Evolutionary conservation across 139 green algal genomes (phyloP), one percentile per base, ranked within the genome.

Genomic region (Chlorella sp.): DNA sequence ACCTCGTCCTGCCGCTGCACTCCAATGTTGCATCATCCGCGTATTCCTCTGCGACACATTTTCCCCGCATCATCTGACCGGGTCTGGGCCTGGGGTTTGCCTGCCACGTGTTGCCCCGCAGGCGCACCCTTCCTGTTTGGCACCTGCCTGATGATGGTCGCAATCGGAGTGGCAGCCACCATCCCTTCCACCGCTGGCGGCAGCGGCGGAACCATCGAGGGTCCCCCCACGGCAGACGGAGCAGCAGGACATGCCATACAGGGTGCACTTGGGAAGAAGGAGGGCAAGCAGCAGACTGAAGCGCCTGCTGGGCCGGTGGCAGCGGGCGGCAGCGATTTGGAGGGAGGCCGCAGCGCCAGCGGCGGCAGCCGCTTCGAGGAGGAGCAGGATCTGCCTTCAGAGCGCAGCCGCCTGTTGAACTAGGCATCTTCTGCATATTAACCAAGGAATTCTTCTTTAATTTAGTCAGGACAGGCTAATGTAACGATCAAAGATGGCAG

Each of bases 111-210:
- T 57, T 57, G 2, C 39, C 11, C 26, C 28, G 64, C 84, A 88
- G 85, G 85, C 11, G 85, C 85, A 14, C 85, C 85, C 0, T 89
- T 89, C 36, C 42, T 89, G 18, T 87, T 95, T 39, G 93, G 93
- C 2, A 60, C 89, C 2, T 53, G 53, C 24, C 75, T 96, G 0
- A 93, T 95, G 93, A 24, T 93, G 36, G 64, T 89, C 12, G 91
- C 87, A 0, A 42, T 93, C 0, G 90, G 39, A 0, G 66, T 95
- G n/a, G 88, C 93, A 0, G 64, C 76, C 21, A 92, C 77, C 34
- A 93, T 94, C n/a, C 88, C 91, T 21, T 66, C 57, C 34, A 85
- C 57, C 19, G 80, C 81, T 0, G 82, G 89, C 34, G 64, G 87
- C 78, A 87, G 64, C 61, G 78, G 28, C 36, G 87, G 87, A 39